A percentile compares a stretch with the other conserved stretches of the same genome.
These are phyloP conservation scores for Xylaria sp. DNA, from an alignment of 2,329 filamentous ascomycete genomes.

Conservation along the genomic window DNA sequence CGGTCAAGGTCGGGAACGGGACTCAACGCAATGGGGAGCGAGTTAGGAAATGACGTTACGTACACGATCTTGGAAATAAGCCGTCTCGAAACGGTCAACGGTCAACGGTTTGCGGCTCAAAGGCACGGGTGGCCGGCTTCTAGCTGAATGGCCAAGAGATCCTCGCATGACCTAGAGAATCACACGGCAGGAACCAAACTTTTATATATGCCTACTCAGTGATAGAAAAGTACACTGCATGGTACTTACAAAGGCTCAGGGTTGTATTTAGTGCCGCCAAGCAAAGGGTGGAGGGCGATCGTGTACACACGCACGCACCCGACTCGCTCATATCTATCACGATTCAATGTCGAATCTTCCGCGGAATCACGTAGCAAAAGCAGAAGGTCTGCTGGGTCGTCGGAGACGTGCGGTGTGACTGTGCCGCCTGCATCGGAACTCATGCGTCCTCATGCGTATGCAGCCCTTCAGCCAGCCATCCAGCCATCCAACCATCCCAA, in stretches of 20 bases:
- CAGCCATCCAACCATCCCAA: no score
- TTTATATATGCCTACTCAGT: background rate
- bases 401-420: slow-evolving; percentile 28
- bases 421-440: slow-evolving; percentile 18
- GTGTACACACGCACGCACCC: background rate
- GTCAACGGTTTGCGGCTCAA: slow-evolving; percentile 1
- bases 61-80: background rate
- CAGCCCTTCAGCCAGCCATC: slow-evolving; percentile 20
- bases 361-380: background rate
- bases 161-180: no score
- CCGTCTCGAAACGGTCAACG: background rate
- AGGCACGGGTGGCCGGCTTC: background rate
- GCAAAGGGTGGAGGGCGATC: background rate
- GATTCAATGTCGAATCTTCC: background rate
- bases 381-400: background rate
- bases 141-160: background rate
- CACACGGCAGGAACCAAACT: background rate
- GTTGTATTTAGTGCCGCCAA: background rate
- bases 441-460: slow-evolving; percentile 25
- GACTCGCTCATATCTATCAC: background rate
- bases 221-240: background rate
- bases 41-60: background rate
- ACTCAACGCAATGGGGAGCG: no score
- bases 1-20: background rate
- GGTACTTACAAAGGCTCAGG: background rate